Evolutionary conservation across 768 basidiomycete genomes (phyloP), one percentile per base, ranked within the genome.

Genomic region (Artomyces pyxidatus): DNA sequence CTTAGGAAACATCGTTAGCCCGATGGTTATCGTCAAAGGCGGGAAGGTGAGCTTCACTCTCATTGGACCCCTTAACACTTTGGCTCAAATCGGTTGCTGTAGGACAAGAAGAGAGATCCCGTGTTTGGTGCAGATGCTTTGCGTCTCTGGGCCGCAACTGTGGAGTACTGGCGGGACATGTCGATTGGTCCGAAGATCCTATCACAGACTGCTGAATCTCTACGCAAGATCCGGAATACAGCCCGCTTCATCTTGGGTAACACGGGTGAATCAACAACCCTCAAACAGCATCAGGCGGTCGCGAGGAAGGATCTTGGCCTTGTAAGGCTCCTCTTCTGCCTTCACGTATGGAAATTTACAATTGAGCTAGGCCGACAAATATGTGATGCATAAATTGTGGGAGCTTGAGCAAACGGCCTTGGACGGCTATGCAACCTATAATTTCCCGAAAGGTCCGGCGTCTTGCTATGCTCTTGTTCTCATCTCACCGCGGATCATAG

Each of bases 161-260:
- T 89, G 21, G 92, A 96, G 57, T 95, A 89, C 59, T 83, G 87
- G 66, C 77, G 80, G 23, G 95, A 98, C 64, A 88, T 88, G 68
- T 78, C 86, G 6, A 83, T 97, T 45, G 88, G 95, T 0, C 79
- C 82, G 1, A 83, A 75, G 0, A 78, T 88, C 14, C 73, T 98
- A 23, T 69, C 79, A 0, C 86, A 92, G 59, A 76, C 83, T 1
- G 76, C 78, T 0, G 87, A 93, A 58, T 79, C 79, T 0, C 65
- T 91, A 60, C 73, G 90, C 44, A 95, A 89, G 67, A 78, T 94
- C 45, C 78, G 93, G 29, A 95, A 92, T 63, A 82, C 89, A 17
- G 78, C 83, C 3, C 74, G 91, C 22, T 99, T 95, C 65, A 74
- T 93, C 50, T 72, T 97, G 0, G 94, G 88, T 1, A 92, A 89